These are phyloP conservation scores for Desmodesmus armatus DNA, from an alignment of 139 green algal genomes.

Conservation along the genomic window DNA sequence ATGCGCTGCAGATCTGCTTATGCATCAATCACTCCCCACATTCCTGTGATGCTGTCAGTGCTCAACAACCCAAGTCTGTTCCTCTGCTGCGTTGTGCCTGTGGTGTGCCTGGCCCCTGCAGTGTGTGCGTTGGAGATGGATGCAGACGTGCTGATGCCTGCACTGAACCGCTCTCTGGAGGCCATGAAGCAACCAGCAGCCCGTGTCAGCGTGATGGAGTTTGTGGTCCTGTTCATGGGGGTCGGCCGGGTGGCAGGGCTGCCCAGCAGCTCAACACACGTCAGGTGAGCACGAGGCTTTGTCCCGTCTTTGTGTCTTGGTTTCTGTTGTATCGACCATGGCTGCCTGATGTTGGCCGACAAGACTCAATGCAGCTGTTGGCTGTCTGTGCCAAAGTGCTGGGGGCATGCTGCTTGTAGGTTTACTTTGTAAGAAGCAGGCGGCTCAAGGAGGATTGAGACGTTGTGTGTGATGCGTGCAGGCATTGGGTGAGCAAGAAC, in stretches of 20 bases:
- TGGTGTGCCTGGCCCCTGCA: no score
- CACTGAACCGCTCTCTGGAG: conserved; percentile 59
- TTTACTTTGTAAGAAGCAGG: no score
- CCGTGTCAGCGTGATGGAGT: conserved; percentile 71
- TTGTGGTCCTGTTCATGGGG: conserved; percentile 48
- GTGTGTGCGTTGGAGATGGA: conserved; percentile 40
- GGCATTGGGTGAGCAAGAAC: conserved; percentile 56
- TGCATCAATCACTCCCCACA: not conserved
- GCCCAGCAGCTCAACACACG: not conserved
- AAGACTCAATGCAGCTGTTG: no score
- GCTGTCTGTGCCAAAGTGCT: no score
- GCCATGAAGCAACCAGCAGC: conserved; percentile 54
- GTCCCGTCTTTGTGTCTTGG: no score
- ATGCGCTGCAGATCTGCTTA: no score
- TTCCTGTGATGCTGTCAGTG: no score
- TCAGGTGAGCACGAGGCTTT: no score
- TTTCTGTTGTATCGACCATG: no score
- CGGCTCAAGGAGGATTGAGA: no score
- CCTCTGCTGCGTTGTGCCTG: not conserved
- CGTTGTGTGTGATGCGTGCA: conserved; percentile 1
- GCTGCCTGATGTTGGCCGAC: no score
- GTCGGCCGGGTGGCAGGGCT: conserved; percentile 31
- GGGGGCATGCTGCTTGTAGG: no score
- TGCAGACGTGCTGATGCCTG: conserved; percentile 59
- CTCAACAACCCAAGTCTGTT: not conserved